Conservation (phyloP, 2,329 filamentous ascomycete genomes). For the Scedosporium minutisporum region DNA sequence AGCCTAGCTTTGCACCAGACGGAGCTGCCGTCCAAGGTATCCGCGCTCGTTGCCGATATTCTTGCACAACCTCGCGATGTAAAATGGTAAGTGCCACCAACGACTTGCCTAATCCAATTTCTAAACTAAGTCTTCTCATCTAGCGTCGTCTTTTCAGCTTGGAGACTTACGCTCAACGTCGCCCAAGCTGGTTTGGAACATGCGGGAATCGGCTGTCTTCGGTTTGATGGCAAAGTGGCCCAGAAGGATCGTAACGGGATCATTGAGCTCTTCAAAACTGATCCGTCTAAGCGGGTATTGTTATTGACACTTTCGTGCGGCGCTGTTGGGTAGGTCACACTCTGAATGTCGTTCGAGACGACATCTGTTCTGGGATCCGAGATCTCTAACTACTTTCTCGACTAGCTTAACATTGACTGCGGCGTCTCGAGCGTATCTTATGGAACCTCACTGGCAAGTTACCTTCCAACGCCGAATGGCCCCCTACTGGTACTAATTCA, state of each 20-base stretch:
- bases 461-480: not conserved
- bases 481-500: not conserved
- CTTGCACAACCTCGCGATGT: slow-evolving; percentile 13
- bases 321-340: not conserved
- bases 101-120: not conserved
- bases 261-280: slow-evolving; percentile 27
- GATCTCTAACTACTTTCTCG: slow-evolving; percentile 1
- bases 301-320: not conserved
- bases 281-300: slow-evolving; percentile 24
- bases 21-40: slow-evolving; percentile 22
- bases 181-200: slow-evolving; percentile 28
- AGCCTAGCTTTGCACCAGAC: slow-evolving; percentile 13
- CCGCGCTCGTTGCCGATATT: slow-evolving; percentile 22
- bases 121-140: slow-evolving; percentile 6
- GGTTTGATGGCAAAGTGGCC: slow-evolving; percentile 37
- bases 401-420: slow-evolving; percentile 34
- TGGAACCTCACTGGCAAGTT: slow-evolving; percentile 38
- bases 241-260: slow-evolving; percentile 29
- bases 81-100: slow-evolving; percentile 22
- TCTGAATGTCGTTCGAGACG: slow-evolving; percentile 22
- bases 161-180: slow-evolving; percentile 38
- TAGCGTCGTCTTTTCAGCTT: slow-evolving; percentile 42
- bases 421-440: slow-evolving; percentile 35
- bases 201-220: slow-evolving; percentile 22
- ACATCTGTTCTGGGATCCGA: slow-evolving; percentile 7